phyloP scores from a whole-genome alignment of 2,329 filamentous ascomycete genomes.

The Trichophaea hybrida region DNA sequence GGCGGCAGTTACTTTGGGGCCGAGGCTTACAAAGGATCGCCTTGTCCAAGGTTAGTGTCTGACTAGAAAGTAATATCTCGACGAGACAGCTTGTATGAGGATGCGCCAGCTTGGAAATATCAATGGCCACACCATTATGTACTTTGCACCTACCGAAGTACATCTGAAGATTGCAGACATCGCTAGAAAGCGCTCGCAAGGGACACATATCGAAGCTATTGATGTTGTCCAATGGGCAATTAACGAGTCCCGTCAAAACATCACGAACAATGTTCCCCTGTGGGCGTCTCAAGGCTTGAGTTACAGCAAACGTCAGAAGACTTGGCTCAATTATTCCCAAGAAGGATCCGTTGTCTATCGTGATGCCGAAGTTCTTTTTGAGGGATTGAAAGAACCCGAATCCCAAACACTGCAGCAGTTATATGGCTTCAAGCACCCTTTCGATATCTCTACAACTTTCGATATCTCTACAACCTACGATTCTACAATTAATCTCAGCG shows the following conservation, averaged over 20 bases:
- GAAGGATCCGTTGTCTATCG: background rate
- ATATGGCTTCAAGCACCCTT: slow-evolving; percentile 7
- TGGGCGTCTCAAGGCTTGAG: slow-evolving; percentile 48
- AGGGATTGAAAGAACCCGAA: slow-evolving; percentile 12
- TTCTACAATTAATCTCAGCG: slow-evolving; percentile 15
- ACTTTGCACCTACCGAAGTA: slow-evolving; percentile 40
- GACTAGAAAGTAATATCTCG: background rate
- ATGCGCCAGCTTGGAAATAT: slow-evolving; percentile 51
- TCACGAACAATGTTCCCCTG: slow-evolving; percentile 39
- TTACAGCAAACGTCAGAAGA: slow-evolving; percentile 27
- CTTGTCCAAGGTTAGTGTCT: slow-evolving; percentile 45
- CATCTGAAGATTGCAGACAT: slow-evolving; percentile 37
- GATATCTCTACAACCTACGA: background rate
- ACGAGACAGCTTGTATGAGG: slow-evolving; percentile 48
- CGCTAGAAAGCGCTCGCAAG: slow-evolving; percentile 18
- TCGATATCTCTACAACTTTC: background rate
- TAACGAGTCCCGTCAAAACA: slow-evolving; percentile 40
- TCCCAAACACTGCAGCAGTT: slow-evolving; percentile 13
- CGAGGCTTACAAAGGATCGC: slow-evolving; percentile 51
- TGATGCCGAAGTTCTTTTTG: background rate
- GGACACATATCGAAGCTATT: no score
- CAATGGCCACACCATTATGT: slow-evolving; percentile 48
- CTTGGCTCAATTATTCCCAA: background rate
- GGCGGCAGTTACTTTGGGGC: slow-evolving; percentile 54
- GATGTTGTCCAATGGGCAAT: slow-evolving; percentile 49